A percentile compares a stretch with the other conserved stretches of the same genome.
phyloP scores from a whole-genome alignment of 2,329 filamentous ascomycete species.

The Acephala macrosclerotiorum region DNA sequence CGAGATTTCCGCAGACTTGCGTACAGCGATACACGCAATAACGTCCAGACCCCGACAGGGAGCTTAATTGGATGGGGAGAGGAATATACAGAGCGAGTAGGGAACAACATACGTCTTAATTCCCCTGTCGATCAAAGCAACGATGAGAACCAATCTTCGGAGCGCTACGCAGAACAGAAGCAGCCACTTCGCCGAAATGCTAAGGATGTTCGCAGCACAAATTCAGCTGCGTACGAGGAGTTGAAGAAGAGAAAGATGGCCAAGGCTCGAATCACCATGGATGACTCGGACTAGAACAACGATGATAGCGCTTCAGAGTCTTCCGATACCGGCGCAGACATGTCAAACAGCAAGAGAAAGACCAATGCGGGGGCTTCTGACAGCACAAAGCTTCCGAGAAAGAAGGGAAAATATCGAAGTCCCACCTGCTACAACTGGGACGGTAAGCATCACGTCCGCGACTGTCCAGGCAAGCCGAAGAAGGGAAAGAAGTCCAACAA shows the following conservation, averaged over 20 bases:
- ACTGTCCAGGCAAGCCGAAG: not conserved
- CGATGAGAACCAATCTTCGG: too few species aligned
- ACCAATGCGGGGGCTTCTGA: not conserved
- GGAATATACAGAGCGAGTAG: too few species aligned
- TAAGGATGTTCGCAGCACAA: not conserved
- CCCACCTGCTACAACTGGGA: not conserved
- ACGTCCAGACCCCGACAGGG: too few species aligned
- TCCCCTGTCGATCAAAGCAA: too few species aligned
- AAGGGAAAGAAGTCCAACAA: slow-evolving; percentile 1
- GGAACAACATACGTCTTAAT: too few species aligned
- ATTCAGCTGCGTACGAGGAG: not conserved
- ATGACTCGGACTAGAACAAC: not conserved
- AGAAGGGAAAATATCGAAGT: not conserved
- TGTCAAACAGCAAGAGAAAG: not conserved
- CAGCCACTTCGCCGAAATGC: not conserved
- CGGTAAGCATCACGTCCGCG: not conserved
- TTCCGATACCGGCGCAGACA: not conserved
- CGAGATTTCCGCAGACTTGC: too few species aligned
- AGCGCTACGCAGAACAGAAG: too few species aligned
- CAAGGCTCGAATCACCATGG: not conserved
- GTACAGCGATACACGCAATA: too few species aligned
- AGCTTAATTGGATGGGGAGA: too few species aligned
- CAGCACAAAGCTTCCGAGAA: not conserved
- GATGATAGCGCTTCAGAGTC: too few species aligned
- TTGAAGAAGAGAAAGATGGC: not conserved